These are phyloP conservation scores for Pythium guiyangense DNA, from an alignment of 352 stramenopile species.

Conservation along the genomic window DNA sequence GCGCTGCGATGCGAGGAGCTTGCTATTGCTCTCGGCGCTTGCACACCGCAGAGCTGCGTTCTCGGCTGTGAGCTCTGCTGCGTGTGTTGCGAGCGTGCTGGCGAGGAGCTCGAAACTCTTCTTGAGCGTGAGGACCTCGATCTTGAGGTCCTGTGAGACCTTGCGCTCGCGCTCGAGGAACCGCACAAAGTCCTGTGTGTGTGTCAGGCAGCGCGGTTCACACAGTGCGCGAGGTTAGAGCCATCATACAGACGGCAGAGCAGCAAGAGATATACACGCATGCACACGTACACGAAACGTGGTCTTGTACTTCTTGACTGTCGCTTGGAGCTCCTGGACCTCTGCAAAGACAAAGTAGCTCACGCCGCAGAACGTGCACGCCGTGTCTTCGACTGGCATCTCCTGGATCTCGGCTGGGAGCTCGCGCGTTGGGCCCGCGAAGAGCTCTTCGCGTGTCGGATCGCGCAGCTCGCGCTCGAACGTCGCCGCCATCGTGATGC, in stretches of 20 bases:
- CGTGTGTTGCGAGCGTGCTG: slow-evolving; percentile 8
- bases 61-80: slow-evolving; percentile 22
- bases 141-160: slow-evolving; percentile 29
- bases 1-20: slow-evolving; percentile 18
- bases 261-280: neutral
- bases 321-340: slow-evolving; percentile 69
- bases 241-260: too few relatives aligned
- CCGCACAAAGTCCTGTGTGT: slow-evolving; percentile 44
- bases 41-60: slow-evolving; percentile 9
- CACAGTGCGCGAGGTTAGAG: neutral
- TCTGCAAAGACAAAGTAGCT: slow-evolving; percentile 87
- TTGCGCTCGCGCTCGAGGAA: slow-evolving; percentile 63
- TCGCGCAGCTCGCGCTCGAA: slow-evolving; percentile 6
- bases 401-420: slow-evolving; percentile 66
- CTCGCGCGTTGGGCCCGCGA: slow-evolving; percentile 62
- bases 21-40: slow-evolving; percentile 9
- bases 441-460: slow-evolving; percentile 15
- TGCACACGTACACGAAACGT: slow-evolving; percentile 43
- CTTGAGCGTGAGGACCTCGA: slow-evolving; percentile 35
- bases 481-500: slow-evolving; percentile 11
- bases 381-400: slow-evolving; percentile 62
- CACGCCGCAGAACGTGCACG: slow-evolving; percentile 81
- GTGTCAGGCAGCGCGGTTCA: neutral
- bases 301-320: slow-evolving; percentile 65
- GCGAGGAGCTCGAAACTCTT: slow-evolving; percentile 27